These are phyloP conservation scores for Gossypium stocksii DNA, from an alignment of 345 rosid genomes.

Conservation along the genomic window DNA sequence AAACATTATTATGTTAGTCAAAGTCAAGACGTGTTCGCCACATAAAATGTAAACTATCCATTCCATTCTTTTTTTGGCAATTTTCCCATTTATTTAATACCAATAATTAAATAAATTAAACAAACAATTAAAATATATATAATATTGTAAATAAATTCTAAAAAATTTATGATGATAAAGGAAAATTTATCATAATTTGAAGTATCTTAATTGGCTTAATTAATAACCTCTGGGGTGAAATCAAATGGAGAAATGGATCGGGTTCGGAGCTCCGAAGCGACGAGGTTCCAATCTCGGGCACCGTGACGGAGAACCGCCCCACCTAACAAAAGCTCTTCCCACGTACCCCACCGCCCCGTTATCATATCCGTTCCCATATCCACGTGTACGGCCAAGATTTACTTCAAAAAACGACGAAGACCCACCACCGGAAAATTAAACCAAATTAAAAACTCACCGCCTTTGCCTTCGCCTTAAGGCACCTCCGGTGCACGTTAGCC, in stretches of 20 bases:
- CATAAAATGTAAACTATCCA: neutral
- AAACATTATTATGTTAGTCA: constrained; percentile 14
- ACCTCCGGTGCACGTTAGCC: constrained; percentile 23
- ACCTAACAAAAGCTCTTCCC: constrained; percentile 87
- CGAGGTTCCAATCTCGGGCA: constrained; percentile 63
- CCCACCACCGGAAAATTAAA: constrained; percentile 1
- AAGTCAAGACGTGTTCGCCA: constrained; percentile 22
- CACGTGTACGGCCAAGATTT: constrained; percentile 15
- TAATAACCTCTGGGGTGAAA: constrained; percentile 69
- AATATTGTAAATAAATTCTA: neutral
- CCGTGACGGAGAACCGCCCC: constrained; percentile 94
- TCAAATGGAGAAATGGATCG: constrained; percentile 45
- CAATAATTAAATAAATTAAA: neutral
- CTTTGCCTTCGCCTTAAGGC: neutral
- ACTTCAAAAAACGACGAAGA: constrained; percentile 10
- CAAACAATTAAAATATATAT: neutral
- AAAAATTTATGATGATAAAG: neutral
- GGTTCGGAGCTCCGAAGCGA: constrained; percentile 71
- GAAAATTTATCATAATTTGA: neutral
- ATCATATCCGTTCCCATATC: constrained; percentile 30
- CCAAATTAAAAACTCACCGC: constrained; percentile 14
- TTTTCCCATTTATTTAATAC: neutral
- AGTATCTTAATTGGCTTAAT: neutral
- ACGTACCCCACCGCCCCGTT: constrained; percentile 65
- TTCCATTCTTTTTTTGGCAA: too few relatives aligned